Evolutionary conservation across 768 basidiomycete species (phyloP), one percentile per base, ranked within the genome.

Genomic region (Sporobolomyces roseus): DNA sequence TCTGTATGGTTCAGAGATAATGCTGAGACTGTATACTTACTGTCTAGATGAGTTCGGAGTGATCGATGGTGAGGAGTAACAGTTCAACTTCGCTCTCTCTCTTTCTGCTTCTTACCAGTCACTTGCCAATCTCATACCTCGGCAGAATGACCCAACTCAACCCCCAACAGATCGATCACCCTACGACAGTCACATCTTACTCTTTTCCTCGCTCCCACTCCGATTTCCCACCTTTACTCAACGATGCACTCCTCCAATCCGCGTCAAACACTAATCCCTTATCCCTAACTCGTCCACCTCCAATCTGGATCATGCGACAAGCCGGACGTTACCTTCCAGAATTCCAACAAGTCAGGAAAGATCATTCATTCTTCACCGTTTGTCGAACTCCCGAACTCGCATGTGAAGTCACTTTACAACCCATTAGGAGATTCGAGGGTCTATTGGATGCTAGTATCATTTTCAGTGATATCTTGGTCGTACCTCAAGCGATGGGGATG

Each of bases 401-500:
- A 27, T 87, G 84, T 46, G 86, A 91, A 77, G 82, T 99, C 75
- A 98, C 96, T 19, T 79, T 97, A 25, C 96, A 98, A 78, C 96
- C 96, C 58, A 91, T 98, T 75, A 85, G 87, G 56, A 86, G 92
- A 51, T 98, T 89, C 80, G 78, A 85, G 2, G 90, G 87, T 51
- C 84, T 93, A 41, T 79, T 99, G 75, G 96, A 98, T 79, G 94
- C 94, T 14, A 85, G 92, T 63, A 98, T 98, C 81, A 97, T 98
- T 79, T 99, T 99, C 82, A 90, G 87, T 74, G 96, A 98, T 78
- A 99, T 98, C 80, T 88, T 99, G 71, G 93, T 99, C 78, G 83
- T 99, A 64, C 96, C 96, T 0, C 93, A 98, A 77, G 96, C 96
- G 27, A 86, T 99, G 87, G 96, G 96, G 23, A 89, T 99, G 87